phyloP scores from a whole-genome alignment of 202 grass and related monocot species.

The Schoenoplectus tabernaemontani region DNA sequence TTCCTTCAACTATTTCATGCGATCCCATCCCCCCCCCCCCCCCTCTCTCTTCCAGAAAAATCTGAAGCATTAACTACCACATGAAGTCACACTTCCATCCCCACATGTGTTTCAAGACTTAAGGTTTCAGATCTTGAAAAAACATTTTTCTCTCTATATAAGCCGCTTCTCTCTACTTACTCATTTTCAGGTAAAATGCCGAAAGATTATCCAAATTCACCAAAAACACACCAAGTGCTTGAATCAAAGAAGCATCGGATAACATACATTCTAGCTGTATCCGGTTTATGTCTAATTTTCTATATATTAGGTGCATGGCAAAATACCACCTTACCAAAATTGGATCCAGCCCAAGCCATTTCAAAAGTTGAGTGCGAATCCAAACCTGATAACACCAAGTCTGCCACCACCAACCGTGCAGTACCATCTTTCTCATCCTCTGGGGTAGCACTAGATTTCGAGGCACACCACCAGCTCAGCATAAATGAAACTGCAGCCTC shows the following conservation, averaged over 20 bases:
- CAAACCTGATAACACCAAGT: not conserved
- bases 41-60: not conserved
- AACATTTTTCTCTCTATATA: not conserved
- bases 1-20: conserved; percentile 12
- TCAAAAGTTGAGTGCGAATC: conserved; percentile 46
- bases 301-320: conserved; percentile 86
- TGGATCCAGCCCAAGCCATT: conserved; percentile 29
- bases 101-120: conserved; percentile 2
- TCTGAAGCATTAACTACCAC: conserved; percentile 18
- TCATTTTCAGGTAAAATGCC: conserved; percentile 74
- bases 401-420: conserved; percentile 15
- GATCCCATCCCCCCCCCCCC: conserved; percentile 2
- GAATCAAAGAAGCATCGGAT: conserved; percentile 74
- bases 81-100: not conserved
- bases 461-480: conserved; percentile 59
- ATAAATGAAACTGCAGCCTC: conserved; percentile 21
- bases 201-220: conserved; percentile 69
- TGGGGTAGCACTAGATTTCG: conserved; percentile 44
- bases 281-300: conserved; percentile 70
- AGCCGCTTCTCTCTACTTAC: conserved; percentile 23
- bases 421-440: conserved; percentile 38
- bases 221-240: conserved; percentile 53
- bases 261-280: conserved; percentile 53
- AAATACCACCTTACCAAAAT: conserved; percentile 42
- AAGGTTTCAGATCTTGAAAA: not conserved